These are phyloP conservation scores for Saccharomyces kudriavzevii DNA, from an alignment of 805 yeast species.

Conservation along the genomic window DNA sequence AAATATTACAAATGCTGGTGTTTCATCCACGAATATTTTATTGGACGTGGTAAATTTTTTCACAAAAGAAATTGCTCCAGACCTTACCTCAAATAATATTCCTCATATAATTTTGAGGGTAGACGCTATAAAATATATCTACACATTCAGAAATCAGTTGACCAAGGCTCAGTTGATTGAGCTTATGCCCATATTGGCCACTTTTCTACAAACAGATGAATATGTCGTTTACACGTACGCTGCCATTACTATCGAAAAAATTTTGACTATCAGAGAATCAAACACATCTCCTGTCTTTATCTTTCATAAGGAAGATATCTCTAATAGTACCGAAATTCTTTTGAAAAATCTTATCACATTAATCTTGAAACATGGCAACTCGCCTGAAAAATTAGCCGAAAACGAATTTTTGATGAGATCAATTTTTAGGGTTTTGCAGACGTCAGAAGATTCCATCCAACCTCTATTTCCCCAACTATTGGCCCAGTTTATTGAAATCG, in stretches of 20 bases:
- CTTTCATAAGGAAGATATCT: slow-evolving; percentile 67
- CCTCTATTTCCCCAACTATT: slow-evolving; percentile 40
- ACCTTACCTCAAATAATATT: slow-evolving; percentile 45
- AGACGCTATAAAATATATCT: slow-evolving; percentile 87
- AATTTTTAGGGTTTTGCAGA: slow-evolving; percentile 69
- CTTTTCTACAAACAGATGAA: slow-evolving; percentile 55
- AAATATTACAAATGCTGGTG: slow-evolving; percentile 76
- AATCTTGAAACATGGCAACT: slow-evolving; percentile 47
- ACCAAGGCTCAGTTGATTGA: slow-evolving; percentile 75
- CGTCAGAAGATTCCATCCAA: slow-evolving; percentile 59
- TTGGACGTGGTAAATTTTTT: slow-evolving; percentile 86
- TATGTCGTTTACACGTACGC: slow-evolving; percentile 89
- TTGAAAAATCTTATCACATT: slow-evolving; percentile 59
- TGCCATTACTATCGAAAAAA: slow-evolving; percentile 85
- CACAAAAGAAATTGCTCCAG: slow-evolving; percentile 70
- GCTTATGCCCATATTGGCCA: slow-evolving; percentile 69
- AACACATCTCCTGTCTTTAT: slow-evolving; percentile 44
- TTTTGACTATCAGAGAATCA: slow-evolving; percentile 63
- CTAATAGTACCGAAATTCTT: slow-evolving; percentile 52
- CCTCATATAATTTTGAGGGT: slow-evolving; percentile 75
- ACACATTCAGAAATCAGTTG: slow-evolving; percentile 85
- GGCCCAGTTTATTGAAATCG: slow-evolving; percentile 59
- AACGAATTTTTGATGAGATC: slow-evolving; percentile 90
- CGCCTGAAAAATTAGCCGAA: slow-evolving; percentile 90
- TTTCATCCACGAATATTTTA: slow-evolving; percentile 73